Evolutionary conservation across 1,139 yeast species (phyloP), one percentile per base, ranked within the genome.

Genomic region (Debaryomyces psychrophilus): DNA sequence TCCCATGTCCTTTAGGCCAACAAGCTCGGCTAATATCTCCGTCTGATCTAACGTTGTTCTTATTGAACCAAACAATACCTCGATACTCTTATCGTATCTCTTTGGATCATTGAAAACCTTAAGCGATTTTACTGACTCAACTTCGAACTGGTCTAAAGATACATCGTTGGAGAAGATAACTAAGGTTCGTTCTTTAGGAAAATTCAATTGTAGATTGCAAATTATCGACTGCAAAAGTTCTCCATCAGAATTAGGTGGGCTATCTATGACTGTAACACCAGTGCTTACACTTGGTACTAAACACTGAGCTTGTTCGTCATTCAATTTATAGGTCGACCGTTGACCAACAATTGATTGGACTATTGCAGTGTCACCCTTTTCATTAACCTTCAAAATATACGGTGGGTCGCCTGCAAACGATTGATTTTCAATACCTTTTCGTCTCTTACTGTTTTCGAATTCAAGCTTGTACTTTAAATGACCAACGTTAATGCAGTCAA

Each of bases 291-390:
- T 29, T 3, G 43, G 35, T 9, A 43, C 25, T 15, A 45, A 15
- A 7, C 38, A 35, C 36, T 38, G 26, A 8, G 45, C 20, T 22
- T 45, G 43, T 5, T 14, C 27, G 5, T 14, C 17, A 18, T 8
- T 14, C 7, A 42, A 20, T 38, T 18, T 18, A 38, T 31, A 12
- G 12, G 11, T 18, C 2, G 31, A 40, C 12, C 11, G 9, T n/a
- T 37, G 87, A 97, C 4, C 92, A 86, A 58, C 97, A 90, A 63
- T 75, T 93, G 48, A 71, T 92, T 38, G 82, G 81, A 52, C 97
- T 90, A 61, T 83, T 83, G 46, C 92, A 90, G 65, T 80, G 93
- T 55, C 74, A 69, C 61, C 71, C 75, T 52, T 11, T 9, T 22
- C 17, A 14, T 12, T 17, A 20, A 35, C 28, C 2, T 35, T 42